Conservation (phyloP, 805 yeast genomes). For the Wickerhamomyces chaumierensis region DNA sequence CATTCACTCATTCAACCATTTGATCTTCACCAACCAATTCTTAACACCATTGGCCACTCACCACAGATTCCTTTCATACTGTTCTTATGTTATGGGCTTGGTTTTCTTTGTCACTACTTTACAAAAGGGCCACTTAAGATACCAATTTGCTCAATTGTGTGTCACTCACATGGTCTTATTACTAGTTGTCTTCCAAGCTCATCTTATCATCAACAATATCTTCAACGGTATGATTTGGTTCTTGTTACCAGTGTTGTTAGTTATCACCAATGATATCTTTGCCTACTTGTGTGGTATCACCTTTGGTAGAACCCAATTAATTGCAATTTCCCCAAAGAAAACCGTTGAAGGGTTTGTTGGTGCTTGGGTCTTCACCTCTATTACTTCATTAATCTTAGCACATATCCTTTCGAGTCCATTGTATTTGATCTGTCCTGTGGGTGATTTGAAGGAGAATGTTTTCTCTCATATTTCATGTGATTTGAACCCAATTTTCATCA, state of each 20-base stretch:
- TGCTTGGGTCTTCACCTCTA: conserved; percentile 89
- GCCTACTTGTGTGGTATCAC: conserved; percentile 97
- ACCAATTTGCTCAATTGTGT: conserved; percentile 90
- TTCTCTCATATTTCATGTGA: conserved; percentile 62
- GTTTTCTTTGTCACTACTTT: conserved; percentile 82
- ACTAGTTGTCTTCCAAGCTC: conserved; percentile 88
- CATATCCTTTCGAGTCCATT: conserved; percentile 50
- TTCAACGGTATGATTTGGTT: conserved; percentile 92
- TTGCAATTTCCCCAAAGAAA: conserved; percentile 91
- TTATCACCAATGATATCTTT: conserved; percentile 88
- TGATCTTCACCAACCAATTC: conserved; percentile 38
- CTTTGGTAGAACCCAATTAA: conserved; percentile 85
- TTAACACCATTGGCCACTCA: conserved; percentile 55
- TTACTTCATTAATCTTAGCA: conserved; percentile 59
- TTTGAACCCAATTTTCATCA: conserved; percentile 80
- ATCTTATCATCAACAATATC: conserved; percentile 81
- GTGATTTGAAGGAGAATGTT: conserved; percentile 46
- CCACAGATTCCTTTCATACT: conserved; percentile 77
- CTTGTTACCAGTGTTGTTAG: conserved; percentile 81
- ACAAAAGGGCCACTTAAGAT: conserved; percentile 78
- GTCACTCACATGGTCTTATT: conserved; percentile 88
- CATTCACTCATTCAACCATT: conserved; percentile 50
- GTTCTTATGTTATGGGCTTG: conserved; percentile 77
- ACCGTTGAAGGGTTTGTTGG: conserved; percentile 97
- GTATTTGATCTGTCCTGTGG: conserved; percentile 84